Conservation (phyloP, 2,329 filamentous ascomycete species). For the Colletotrichum cuscutae region DNA sequence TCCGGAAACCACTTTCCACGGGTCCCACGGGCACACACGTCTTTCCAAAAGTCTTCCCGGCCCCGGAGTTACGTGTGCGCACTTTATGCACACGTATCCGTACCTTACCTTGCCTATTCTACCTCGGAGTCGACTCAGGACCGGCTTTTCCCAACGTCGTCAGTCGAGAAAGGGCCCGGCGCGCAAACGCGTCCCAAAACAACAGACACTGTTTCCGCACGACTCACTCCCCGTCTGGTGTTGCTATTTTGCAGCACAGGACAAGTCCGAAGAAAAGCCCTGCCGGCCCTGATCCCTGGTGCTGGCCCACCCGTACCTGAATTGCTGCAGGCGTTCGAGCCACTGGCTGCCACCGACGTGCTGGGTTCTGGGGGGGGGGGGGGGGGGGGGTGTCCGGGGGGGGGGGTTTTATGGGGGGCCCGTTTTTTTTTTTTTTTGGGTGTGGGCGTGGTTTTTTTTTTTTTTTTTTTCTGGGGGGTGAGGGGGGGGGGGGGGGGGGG, state of each 20-base stretch:
- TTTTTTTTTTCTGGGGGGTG: too few relatives aligned
- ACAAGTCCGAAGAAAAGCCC: not conserved
- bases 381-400: not conserved
- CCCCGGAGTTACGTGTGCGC: not conserved
- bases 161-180: too few relatives aligned
- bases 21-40: too few relatives aligned
- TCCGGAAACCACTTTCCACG: not conserved
- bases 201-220: not conserved
- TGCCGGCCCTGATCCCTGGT: not conserved
- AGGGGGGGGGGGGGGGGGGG: too few relatives aligned
- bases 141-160: not conserved
- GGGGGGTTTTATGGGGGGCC: too few relatives aligned
- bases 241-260: not conserved
- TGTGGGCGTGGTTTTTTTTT: too few relatives aligned
- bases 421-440: too few relatives aligned
- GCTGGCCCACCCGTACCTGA: constrained; percentile 11
- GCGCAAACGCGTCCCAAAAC: not conserved
- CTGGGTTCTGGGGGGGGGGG: not conserved
- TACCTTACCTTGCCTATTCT: too few relatives aligned
- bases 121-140: too few relatives aligned
- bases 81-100: not conserved
- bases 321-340: constrained; percentile 9
- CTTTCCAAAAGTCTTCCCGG: not conserved
- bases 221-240: not conserved
- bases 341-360: not conserved